Conservation (phyloP, 257 asterid species). For the Cordia subcordata region DNA sequence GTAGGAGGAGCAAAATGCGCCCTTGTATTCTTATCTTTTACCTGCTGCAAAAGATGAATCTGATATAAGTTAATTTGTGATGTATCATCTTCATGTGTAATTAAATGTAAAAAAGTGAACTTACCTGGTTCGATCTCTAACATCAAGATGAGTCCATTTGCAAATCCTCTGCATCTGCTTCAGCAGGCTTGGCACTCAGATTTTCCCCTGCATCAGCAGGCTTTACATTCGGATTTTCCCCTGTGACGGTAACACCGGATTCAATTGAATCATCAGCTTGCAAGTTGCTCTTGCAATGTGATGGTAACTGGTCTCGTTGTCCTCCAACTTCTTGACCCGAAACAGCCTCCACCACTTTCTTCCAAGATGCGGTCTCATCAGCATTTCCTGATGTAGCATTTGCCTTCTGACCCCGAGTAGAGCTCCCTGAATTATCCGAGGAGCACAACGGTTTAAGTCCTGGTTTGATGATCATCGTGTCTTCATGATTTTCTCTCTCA, state of each 20-base stretch:
- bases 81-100: no score
- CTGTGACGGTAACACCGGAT: conserved; percentile 13
- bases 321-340: conserved; percentile 16
- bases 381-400: conserved; percentile 8
- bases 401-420: conserved; percentile 12
- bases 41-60: no score
- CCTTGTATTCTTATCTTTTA: no score
- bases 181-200: conserved; percentile 7
- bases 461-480: conserved; percentile 1
- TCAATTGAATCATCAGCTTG: conserved; percentile 24
- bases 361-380: conserved; percentile 27
- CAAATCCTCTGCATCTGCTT: background rate
- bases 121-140: background rate
- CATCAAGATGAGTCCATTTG: background rate
- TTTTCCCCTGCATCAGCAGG: conserved; percentile 12
- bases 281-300: conserved; percentile 12
- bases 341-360: conserved; percentile 24
- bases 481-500: conserved; percentile 8
- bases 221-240: conserved; percentile 9
- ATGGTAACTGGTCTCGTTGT: conserved; percentile 12
- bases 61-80: no score
- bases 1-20: no score
- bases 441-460: conserved; percentile 14
- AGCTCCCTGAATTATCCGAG: conserved; percentile 17
- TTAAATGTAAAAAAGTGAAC: no score